Base-by-base conservation (phyloP, 257 asterid species). In the Scutellaria minor region DNA sequence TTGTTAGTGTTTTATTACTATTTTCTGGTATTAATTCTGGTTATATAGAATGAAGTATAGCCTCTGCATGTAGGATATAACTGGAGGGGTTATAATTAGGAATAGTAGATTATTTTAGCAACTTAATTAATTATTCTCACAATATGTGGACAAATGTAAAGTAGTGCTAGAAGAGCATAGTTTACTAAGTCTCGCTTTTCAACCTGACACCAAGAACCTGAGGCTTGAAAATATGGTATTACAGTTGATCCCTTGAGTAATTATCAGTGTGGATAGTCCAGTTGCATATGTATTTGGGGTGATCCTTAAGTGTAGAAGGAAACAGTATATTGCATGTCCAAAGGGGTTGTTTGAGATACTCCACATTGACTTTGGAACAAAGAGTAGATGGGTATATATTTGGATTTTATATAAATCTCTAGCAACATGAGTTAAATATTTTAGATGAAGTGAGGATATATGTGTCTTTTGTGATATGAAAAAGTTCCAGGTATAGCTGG, bases 31-130 rank as follows among this genome's bases (percentile, higher is more conserved):
- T 15, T 68, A 22, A 2, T 13, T 65, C 48, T 44, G 63, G 66
- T 72, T 59, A 51, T 51, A 14, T 52, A 60, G 73, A 69, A 50
- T 24, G 39, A 27, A 42, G 57, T 51, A 67, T 61, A 42, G 60
- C 56, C 24, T 55, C 6, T 53, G n/a, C 5, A 47, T 35, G 10
- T 35, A 31, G 11, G 20, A 35, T 35, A 59, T 59, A 59, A 35
- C 12, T 35, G 22, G 46, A 59, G 22, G 44, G 65, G 11, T 59
- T 59, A 31, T 10, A 10, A 31, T 2, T 39, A 27, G 44, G 64
- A 39, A 58, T 58, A 31, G 44, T 58, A n/a, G 10, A 58, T 20
- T 8, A 0, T 22, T 9, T 58, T 6, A 31, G 64, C 14, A 31
- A 31, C 45, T 31, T 52, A 20, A 57, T 15, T 11, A 20, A 57